Conservation (phyloP, 2,329 filamentous ascomycete genomes). For the Ophiostoma pallidulum region DNA sequence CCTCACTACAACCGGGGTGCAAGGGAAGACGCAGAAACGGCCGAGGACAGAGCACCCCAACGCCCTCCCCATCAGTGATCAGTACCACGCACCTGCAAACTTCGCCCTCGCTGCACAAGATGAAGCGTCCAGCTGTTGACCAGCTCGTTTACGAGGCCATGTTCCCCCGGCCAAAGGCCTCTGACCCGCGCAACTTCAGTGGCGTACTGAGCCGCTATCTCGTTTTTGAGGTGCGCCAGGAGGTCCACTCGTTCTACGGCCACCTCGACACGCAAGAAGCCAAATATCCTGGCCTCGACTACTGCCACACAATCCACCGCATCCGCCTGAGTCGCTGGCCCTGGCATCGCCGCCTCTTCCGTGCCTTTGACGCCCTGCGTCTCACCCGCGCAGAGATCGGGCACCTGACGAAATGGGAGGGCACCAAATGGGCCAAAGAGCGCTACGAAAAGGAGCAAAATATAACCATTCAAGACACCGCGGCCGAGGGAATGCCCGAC, state of each 20-base stretch:
- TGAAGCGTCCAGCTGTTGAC: slow-evolving; percentile 64
- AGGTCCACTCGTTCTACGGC: slow-evolving; percentile 70
- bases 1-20: too few species aligned
- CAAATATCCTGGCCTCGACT: slow-evolving; percentile 74
- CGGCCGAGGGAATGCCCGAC: slow-evolving; percentile 55
- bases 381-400: slow-evolving; percentile 63
- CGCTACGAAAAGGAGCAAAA: slow-evolving; percentile 69
- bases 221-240: slow-evolving; percentile 68
- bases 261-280: slow-evolving; percentile 71
- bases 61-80: too few species aligned
- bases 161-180: slow-evolving; percentile 57
- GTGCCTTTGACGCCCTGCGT: slow-evolving; percentile 60
- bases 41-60: too few species aligned
- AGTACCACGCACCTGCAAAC: too few species aligned
- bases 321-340: slow-evolving; percentile 68
- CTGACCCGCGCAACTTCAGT: slow-evolving; percentile 63
- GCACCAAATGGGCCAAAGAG: slow-evolving; percentile 73
- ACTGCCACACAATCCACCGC: slow-evolving; percentile 62
- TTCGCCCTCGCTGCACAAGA: slow-evolving; percentile 28
- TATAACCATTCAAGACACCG: slow-evolving; percentile 60
- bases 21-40: too few species aligned
- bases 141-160: slow-evolving; percentile 66
- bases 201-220: slow-evolving; percentile 60
- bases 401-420: slow-evolving; percentile 70
- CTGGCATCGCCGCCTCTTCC: slow-evolving; percentile 68